Evolutionary conservation across 768 basidiomycete species (phyloP).

Genomic region (Ramaria sp.): DNA sequence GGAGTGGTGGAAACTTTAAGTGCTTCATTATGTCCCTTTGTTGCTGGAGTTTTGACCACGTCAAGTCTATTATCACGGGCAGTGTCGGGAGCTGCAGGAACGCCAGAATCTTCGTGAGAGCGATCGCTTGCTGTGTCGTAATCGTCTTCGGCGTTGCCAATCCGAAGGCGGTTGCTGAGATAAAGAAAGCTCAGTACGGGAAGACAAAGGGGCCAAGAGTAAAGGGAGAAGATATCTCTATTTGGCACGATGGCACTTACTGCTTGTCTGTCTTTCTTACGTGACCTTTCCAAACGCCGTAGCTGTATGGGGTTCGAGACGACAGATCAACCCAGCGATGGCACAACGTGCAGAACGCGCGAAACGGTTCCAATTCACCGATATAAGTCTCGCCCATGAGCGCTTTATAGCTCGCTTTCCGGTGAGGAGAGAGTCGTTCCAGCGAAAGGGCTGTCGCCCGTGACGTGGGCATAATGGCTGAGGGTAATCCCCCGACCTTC

Average conservation of each 20-base stretch:
- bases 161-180: background rate
- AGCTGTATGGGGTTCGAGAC: conserved; percentile 2
- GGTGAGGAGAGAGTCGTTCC: conserved; percentile 1
- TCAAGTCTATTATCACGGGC: background rate
- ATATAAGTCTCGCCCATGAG: background rate
- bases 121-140: conserved; percentile 1
- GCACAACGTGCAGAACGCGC: conserved; percentile 5
- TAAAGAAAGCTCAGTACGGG: background rate
- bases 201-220: background rate
- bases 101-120: background rate
- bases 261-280: conserved; percentile 1
- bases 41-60: background rate
- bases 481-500: background rate
- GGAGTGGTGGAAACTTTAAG: background rate
- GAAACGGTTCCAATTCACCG: conserved; percentile 56
- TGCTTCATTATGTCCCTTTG: background rate
- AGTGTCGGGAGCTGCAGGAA: background rate
- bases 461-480: background rate
- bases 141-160: background rate
- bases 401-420: conserved; percentile 3
- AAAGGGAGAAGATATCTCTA: background rate
- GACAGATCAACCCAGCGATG: conserved; percentile 4
- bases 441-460: background rate
- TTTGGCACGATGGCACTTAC: background rate
- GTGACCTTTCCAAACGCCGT: conserved; percentile 9